Evolutionary conservation across 352 stramenopile species (phyloP), one percentile per base, ranked within the genome.

Genomic region (Globisporangium polare): DNA sequence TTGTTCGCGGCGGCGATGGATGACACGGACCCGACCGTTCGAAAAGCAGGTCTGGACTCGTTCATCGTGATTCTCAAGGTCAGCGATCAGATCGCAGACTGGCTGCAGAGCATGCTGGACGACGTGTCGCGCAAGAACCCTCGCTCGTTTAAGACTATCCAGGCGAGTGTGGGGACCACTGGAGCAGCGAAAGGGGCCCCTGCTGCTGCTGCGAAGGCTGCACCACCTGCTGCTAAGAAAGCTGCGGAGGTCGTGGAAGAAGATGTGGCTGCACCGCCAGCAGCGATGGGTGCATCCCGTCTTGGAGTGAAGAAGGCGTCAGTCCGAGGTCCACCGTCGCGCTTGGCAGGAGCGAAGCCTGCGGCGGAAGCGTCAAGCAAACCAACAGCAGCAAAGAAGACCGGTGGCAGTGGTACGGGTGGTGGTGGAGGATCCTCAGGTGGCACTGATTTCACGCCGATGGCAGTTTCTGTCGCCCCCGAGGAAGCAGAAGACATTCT

Each of bases 21-120:
- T 39, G 87, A 96, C 52, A 80, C 81, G 0, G 87, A 96, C 54
- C 87, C 86, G 1, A 92, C 77, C 8, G 82, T 94, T 5, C 80
- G 83, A 9, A 92, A 95, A 60, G 79, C 86, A 31, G 86, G 78
- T 13, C 68, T 91, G 33, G 84, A 90, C 10, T 72, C 77, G 4
- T 80, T 93, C 17, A 65, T 87, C 5, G 74, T 67, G 18, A 69
- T 94, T 18, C 69, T 88, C 24, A 82, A 89, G 57, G 67, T 70
- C 29, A 81, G 70, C 7, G 66, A 81, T 6, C 68, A 91, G 41
- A 75, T 73, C 29, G 45, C 62, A 27, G 66, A 69, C 26, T 90
- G 85, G 74, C 63, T 91, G 10, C 79, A 89, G 54, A 63, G 43
- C 6, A 71, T 88, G 53, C 55, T 94, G 62, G 78, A 89, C 18